Conservation (phyloP, 352 stramenopile genomes). For the Globisporangium splendens region DNA sequence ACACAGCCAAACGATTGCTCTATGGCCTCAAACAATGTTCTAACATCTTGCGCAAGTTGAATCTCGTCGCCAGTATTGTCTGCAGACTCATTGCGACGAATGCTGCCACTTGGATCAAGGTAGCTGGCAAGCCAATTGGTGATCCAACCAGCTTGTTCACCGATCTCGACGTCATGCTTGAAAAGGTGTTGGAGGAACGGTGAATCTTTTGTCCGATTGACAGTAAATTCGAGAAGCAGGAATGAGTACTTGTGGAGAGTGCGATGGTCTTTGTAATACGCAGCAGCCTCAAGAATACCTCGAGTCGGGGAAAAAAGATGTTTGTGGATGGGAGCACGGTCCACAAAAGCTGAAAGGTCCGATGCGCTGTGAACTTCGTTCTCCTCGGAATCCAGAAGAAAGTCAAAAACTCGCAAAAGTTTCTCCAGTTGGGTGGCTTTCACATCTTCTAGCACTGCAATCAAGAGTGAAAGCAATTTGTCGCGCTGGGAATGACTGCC, state of each 20-base stretch:
- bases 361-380: background rate
- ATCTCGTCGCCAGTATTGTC: background rate
- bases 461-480: constrained; percentile 45
- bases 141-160: constrained; percentile 40
- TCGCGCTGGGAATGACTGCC: constrained; percentile 26
- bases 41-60: background rate
- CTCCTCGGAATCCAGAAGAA: constrained; percentile 32
- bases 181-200: constrained; percentile 38
- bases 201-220: constrained; percentile 27
- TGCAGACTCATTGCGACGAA: constrained; percentile 7
- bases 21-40: constrained; percentile 5
- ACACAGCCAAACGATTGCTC: constrained; percentile 8
- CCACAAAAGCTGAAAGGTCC: background rate
- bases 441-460: constrained; percentile 63
- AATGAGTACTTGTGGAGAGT: constrained; percentile 45
- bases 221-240: constrained; percentile 47
- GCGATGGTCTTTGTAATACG: constrained; percentile 58
- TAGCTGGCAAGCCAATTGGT: constrained; percentile 39
- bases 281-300: constrained; percentile 52
- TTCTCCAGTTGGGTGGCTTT: constrained; percentile 45
- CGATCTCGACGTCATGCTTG: constrained; percentile 23
- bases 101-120: constrained; percentile 32
- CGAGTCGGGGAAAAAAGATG: constrained; percentile 53
- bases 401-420: constrained; percentile 35
- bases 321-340: constrained; percentile 24